Percentiles rank a stretch among this genome's conserved stretches.
phyloP scores from a whole-genome alignment of 768 basidiomycete species.

The Trametes sanguinea region DNA sequence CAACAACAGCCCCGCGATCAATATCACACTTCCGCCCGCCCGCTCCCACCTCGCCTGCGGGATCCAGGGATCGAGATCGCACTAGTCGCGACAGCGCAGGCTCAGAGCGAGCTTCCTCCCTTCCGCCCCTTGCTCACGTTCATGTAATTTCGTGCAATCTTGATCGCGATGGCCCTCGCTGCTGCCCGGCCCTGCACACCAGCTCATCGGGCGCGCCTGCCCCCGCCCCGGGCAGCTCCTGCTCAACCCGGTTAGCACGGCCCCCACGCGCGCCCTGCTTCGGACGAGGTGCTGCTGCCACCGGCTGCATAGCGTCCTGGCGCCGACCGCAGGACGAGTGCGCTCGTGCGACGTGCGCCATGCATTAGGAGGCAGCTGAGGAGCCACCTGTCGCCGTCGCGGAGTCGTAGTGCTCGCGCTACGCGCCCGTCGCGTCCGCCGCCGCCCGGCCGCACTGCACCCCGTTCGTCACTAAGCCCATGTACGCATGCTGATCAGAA shows the following conservation, averaged over 20 bases:
- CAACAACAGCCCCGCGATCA: no score
- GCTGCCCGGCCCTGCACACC: neutral
- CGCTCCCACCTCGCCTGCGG: no score
- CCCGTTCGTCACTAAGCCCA: neutral
- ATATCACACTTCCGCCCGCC: no score
- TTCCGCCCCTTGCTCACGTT: neutral
- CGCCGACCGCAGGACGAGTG: no score
- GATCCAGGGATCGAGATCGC: no score
- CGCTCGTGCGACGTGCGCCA: no score
- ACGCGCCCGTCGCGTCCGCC: no score
- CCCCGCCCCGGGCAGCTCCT: constrained; percentile 4
- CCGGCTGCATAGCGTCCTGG: neutral
- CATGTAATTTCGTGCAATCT: constrained; percentile 2
- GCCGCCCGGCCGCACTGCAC: no score
- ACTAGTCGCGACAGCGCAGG: no score
- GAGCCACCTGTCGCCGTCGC: neutral
- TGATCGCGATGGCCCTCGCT: neutral
- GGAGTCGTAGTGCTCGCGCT: neutral
- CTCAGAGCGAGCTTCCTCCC: neutral
- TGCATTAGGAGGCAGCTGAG: no score
- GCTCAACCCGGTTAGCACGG: constrained; percentile 18
- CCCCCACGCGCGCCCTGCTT: constrained; percentile 13
- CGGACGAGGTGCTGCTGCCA: neutral
- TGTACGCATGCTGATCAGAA: neutral
- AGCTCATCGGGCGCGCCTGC: neutral